phyloP scores from a whole-genome alignment of 2,329 filamentous ascomycete species.

The Ramularia collo-cygni region DNA sequence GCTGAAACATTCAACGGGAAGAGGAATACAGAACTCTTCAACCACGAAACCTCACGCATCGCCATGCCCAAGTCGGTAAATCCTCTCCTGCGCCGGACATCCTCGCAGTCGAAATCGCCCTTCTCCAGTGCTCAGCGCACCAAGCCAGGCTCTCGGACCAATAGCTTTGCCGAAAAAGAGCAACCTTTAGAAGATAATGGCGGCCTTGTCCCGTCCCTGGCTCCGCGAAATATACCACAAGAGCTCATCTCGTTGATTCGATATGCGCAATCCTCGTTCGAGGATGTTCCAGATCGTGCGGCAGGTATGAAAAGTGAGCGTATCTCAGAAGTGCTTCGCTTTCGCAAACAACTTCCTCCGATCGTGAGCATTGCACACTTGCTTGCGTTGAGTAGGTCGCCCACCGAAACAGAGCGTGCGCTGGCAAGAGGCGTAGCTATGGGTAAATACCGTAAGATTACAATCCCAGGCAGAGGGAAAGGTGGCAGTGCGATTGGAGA shows the following conservation, averaged over 20 bases:
- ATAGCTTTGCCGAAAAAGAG: constrained; percentile 16
- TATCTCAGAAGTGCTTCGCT: constrained; percentile 58
- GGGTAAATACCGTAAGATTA: constrained; percentile 55
- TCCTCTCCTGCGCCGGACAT: constrained; percentile 32
- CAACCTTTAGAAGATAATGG: constrained; percentile 56
- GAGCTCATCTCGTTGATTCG: constrained; percentile 46
- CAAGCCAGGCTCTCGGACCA: constrained; percentile 24
- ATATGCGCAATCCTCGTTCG: constrained; percentile 60
- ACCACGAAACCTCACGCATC: constrained; percentile 6
- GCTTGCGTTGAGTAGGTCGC: constrained; percentile 54
- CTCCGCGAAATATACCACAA: constrained; percentile 56
- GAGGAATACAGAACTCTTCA: constrained; percentile 1
- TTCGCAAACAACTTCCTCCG: constrained; percentile 52
- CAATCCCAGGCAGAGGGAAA: constrained; percentile 54
- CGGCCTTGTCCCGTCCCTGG: constrained; percentile 46
- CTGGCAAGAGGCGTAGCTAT: constrained; percentile 53
- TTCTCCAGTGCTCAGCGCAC: constrained; percentile 32
- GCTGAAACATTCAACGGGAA: constrained; percentile 4
- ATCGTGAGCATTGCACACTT: constrained; percentile 62
- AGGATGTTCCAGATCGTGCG: constrained; percentile 49
- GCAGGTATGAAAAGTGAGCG: constrained; percentile 58
- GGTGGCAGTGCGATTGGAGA: constrained; percentile 56
- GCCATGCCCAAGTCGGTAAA: constrained; percentile 24
- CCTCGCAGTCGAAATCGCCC: constrained; percentile 34
- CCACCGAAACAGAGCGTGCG: constrained; percentile 61